A percentile compares a stretch with the other conserved stretches of the same genome.
Conservation (phyloP, 2,329 filamentous ascomycete genomes). For the Hypoxylon sp. region DNA sequence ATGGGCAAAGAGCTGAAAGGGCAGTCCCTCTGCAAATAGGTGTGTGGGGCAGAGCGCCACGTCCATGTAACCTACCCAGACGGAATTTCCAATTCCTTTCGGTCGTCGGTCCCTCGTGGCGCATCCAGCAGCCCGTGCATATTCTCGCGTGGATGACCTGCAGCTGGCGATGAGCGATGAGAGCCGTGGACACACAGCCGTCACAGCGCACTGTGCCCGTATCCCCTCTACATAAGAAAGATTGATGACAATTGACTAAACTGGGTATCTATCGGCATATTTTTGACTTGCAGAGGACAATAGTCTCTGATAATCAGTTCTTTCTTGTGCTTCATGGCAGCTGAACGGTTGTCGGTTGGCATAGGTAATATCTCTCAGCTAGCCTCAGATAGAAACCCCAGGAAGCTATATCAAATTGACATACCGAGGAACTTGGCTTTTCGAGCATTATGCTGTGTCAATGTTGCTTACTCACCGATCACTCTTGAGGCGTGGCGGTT, state of each 20-base stretch:
- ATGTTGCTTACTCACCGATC: constrained; percentile 36
- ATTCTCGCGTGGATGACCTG: constrained; percentile 43
- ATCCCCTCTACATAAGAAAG: constrained; percentile 11
- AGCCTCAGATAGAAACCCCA: constrained; percentile 17
- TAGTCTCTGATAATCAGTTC: constrained; percentile 8
- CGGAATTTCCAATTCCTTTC: constrained; percentile 43
- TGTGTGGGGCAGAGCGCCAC: constrained; percentile 39
- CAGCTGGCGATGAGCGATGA: constrained; percentile 27
- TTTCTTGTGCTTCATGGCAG: constrained; percentile 27
- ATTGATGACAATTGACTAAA: constrained; percentile 15
- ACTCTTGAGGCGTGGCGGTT: constrained; percentile 19
- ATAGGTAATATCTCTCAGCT: constrained; percentile 31
- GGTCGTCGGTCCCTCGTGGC: constrained; percentile 42
- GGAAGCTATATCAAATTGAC: constrained; percentile 5
- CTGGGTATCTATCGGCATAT: constrained; percentile 3
- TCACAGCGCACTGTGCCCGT: constrained; percentile 30
- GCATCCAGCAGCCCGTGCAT: constrained; percentile 40
- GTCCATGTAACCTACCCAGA: constrained; percentile 41
- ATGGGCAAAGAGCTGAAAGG: constrained; percentile 30
- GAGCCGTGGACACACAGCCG: constrained; percentile 26
- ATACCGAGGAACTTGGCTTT: constrained; percentile 6
- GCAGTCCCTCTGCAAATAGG: constrained; percentile 12
- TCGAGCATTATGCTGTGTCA: background rate
- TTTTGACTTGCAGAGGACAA: constrained; percentile 2
- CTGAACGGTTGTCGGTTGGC: constrained; percentile 44